Evolutionary conservation across 139 green algal genomes (phyloP), one percentile per base, ranked within the genome.

Genomic region (Pleodorina starrii): DNA sequence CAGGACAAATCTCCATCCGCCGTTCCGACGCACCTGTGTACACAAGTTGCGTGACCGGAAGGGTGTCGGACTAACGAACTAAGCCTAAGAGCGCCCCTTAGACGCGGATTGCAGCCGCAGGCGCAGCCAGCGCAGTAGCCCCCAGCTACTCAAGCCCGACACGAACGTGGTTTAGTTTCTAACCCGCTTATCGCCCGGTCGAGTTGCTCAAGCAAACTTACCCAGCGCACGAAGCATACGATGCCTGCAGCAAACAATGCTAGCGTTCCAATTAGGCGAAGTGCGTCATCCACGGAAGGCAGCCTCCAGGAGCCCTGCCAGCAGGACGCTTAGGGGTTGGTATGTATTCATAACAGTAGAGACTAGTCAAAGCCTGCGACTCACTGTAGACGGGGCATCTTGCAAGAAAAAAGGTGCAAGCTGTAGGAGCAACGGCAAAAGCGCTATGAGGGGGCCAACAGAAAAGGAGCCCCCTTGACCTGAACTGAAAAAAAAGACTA

Each of bases 401-500:
- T 77, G 69, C 69, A 77, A 38, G 27, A 78, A 35, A 63, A 40
- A 72, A 17, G 79, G 79, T 3, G 25, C 51, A 5, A 86, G 14
- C 17, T 86, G 51, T 5, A 86, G 4, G 11, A 75, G 21, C 7
- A 86, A 42, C 1, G 79, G 79, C 7, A 48, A 5, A 1, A 86
- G 36, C 1, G 54, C 35, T 66, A 86, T 86, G 29, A 86, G 79
- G 42, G 79, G 79, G 1, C 54, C 79, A 6, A 86, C 17, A 0
- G 54, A 86, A 54, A 54, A 86, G 5, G 35, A 40, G 54, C 35
- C 35, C 6, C 54, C 57, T 10, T 73, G 48, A 19, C 79, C 79
- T 11, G 79, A 86, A 23, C 25, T 86, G 59, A 86, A 86, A 25
- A 50, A 86, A 42, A 86, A 86, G 3, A 86, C 48, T 5, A 86